Base-by-base conservation (phyloP, 2,329 filamentous ascomycete species). In the Monosporascus sp. region DNA sequence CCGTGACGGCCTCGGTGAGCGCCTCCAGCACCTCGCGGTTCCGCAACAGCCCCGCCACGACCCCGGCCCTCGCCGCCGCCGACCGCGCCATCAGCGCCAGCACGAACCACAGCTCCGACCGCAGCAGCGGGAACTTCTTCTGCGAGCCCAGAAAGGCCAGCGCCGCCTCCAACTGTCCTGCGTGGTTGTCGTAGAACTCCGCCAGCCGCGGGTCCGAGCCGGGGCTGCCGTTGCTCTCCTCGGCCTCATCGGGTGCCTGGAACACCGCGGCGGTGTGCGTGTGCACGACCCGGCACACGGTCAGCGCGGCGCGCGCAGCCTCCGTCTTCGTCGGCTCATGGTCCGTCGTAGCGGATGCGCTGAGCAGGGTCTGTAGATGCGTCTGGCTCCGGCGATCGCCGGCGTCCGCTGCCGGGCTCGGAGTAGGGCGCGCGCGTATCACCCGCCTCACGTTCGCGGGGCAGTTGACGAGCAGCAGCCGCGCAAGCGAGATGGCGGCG, bases 41-140 rank as follows among this genome's bases (percentile, higher is more conserved):
- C 9, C 72, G 63, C 45, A 84, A 65, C 1, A 76, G 65, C 14
- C 69, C 67, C 8, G 72, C 59, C 18, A 81, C 74, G 11, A 78
- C 66, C 2, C 65, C 60, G 2, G 78, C 76, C 7, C 81, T 80
- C 36, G 79, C 81, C 37, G 79, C 75, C 1, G 62, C 52, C 2
- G 76, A 75, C 27, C 81, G 74, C 41, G 76, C 75, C 74, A 85
- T 80, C 36, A 86, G 73, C 2, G 83, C 83, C 49, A 84, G 74
- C 6, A 83, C 76, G 56, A 86, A 85, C 76, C 82, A 81, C 3
- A 78, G 74, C 62, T 86, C 83, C 39, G 81, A 83, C 18, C 80
- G 74, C 2, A 86, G 70, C 2, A 78, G 72, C 0, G 81, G 79
- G 74, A 82, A 86, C 57, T 81, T 83, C 3, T 66, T 69, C 61